These are phyloP conservation scores for Gaillardinia entomophila DNA, from an alignment of 805 yeast genomes.

Conservation along the genomic window DNA sequence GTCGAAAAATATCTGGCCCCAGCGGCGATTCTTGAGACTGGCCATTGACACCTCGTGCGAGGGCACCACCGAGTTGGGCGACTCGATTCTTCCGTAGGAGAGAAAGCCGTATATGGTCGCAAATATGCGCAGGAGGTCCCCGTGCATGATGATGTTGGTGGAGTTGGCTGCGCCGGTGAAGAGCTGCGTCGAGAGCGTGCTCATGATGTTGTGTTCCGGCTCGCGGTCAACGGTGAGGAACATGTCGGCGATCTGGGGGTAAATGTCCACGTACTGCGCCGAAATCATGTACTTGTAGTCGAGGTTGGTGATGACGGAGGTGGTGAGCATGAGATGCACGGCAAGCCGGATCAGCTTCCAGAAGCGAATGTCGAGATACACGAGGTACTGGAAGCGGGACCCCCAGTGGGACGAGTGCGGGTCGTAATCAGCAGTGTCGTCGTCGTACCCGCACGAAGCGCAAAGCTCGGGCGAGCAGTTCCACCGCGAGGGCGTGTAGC, in stretches of 20 bases:
- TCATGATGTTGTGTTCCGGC: slow-evolving; percentile 74
- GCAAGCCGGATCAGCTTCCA: slow-evolving; percentile 58
- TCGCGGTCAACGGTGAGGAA: slow-evolving; percentile 76
- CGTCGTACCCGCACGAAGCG: slow-evolving; percentile 43
- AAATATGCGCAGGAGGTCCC: slow-evolving; percentile 57
- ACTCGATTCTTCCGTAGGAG: slow-evolving; percentile 44
- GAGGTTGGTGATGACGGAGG: slow-evolving; percentile 57
- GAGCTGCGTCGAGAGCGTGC: slow-evolving; percentile 73
- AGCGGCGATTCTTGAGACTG: slow-evolving; percentile 60
- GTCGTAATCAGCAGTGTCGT: slow-evolving; percentile 20
- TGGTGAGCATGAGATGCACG: slow-evolving; percentile 60
- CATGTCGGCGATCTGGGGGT: slow-evolving; percentile 68
- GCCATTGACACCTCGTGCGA: slow-evolving; percentile 34
- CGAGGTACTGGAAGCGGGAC: slow-evolving; percentile 53
- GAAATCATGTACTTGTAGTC: slow-evolving; percentile 54
- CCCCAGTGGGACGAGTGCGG: slow-evolving; percentile 30
- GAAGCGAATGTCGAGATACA: slow-evolving; percentile 63
- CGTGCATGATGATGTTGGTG: slow-evolving; percentile 53
- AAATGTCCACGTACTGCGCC: slow-evolving; percentile 78
- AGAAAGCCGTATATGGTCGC: slow-evolving; percentile 60
- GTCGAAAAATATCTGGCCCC: slow-evolving; percentile 77
- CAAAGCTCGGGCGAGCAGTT: slow-evolving; percentile 36
- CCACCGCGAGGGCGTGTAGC: slow-evolving; percentile 40
- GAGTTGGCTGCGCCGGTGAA: slow-evolving; percentile 88
- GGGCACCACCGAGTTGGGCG: slow-evolving; percentile 37